A percentile compares a stretch with the other conserved stretches of the same genome.
Conservation (phyloP, 2,329 filamentous ascomycete species). For the Ophiocordyceps robertsii region DNA sequence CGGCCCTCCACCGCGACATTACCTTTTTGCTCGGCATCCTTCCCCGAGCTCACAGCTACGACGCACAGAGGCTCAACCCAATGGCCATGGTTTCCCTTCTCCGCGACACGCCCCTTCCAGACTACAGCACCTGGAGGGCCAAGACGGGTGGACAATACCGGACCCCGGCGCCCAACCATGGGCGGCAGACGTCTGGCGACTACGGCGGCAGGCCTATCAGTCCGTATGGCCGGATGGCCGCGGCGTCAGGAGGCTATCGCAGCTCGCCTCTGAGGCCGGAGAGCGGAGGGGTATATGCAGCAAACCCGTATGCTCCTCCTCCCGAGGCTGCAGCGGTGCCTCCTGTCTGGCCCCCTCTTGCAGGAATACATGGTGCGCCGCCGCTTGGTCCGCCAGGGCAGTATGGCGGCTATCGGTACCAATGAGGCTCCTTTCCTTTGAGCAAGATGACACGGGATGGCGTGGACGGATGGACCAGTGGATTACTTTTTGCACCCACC, state of each 20-base stretch:
- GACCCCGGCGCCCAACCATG: slow-evolving; percentile 20
- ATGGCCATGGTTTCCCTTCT: slow-evolving; percentile 62
- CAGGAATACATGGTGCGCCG: slow-evolving; percentile 16
- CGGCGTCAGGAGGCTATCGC: slow-evolving; percentile 30
- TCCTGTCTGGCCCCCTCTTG: slow-evolving; percentile 15
- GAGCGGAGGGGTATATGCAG: slow-evolving; percentile 12
- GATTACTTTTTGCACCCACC: neutral
- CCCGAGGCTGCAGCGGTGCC: slow-evolving; percentile 12
- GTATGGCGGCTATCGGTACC: slow-evolving; percentile 22
- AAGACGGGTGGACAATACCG: slow-evolving; percentile 22
- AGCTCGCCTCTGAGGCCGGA: slow-evolving; percentile 39
- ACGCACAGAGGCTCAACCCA: slow-evolving; percentile 55
- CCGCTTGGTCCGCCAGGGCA: slow-evolving; percentile 17
- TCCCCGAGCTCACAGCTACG: slow-evolving; percentile 60
- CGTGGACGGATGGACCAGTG: neutral
- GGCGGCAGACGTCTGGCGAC: slow-evolving; percentile 29
- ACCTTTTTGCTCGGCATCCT: slow-evolving; percentile 58
- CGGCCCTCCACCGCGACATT: slow-evolving; percentile 60
- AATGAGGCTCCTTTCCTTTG: slow-evolving; percentile 1
- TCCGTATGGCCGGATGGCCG: slow-evolving; percentile 30
- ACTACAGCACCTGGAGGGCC: slow-evolving; percentile 41
- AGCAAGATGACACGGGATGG: neutral
- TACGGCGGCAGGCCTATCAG: slow-evolving; percentile 30
- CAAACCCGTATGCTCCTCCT: slow-evolving; percentile 15
- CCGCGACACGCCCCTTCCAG: slow-evolving; percentile 52